These are phyloP conservation scores for Wickerhamomyces sydowiorum DNA, from an alignment of 805 yeast species.

Conservation along the genomic window DNA sequence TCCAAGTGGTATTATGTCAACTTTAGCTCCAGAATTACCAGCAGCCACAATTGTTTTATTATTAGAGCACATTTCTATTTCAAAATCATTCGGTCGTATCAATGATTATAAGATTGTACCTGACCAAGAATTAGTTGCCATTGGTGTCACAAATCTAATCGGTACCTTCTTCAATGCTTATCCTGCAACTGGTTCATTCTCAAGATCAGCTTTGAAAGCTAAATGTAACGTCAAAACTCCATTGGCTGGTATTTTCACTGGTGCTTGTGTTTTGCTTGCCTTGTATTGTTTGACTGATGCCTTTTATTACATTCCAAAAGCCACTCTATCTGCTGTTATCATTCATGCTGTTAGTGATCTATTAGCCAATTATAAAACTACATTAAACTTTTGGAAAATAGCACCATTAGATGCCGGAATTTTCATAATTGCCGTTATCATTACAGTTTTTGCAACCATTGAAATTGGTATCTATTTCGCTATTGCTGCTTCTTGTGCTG, in stretches of 20 bases:
- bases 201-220: slow-evolving; percentile 89
- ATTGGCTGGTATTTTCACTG: slow-evolving; percentile 85
- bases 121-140: slow-evolving; percentile 90
- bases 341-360: slow-evolving; percentile 92
- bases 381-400: slow-evolving; percentile 65
- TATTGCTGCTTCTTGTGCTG: slow-evolving; percentile 74
- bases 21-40: slow-evolving; percentile 74
- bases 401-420: slow-evolving; percentile 40
- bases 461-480: slow-evolving; percentile 92
- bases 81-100: slow-evolving; percentile 89
- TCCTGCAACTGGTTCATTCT: slow-evolving; percentile 94
- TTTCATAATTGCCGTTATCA: slow-evolving; percentile 19
- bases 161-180: slow-evolving; percentile 92
- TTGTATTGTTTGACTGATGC: slow-evolving; percentile 78
- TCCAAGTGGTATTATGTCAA: slow-evolving; percentile 51
- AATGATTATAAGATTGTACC: slow-evolving; percentile 89
- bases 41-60: slow-evolving; percentile 78
- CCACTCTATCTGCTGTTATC: slow-evolving; percentile 79
- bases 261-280: slow-evolving; percentile 82
- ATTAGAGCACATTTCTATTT: slow-evolving; percentile 87
- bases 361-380: slow-evolving; percentile 60
- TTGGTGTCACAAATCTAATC: slow-evolving; percentile 84
- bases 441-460: slow-evolving; percentile 38
- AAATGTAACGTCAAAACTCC: slow-evolving; percentile 96
- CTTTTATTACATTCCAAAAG: slow-evolving; percentile 87